A percentile compares a stretch with the other conserved stretches of the same genome.
These are phyloP conservation scores for Cyberlindnera meyerae DNA, from an alignment of 805 yeast genomes.

Conservation along the genomic window DNA sequence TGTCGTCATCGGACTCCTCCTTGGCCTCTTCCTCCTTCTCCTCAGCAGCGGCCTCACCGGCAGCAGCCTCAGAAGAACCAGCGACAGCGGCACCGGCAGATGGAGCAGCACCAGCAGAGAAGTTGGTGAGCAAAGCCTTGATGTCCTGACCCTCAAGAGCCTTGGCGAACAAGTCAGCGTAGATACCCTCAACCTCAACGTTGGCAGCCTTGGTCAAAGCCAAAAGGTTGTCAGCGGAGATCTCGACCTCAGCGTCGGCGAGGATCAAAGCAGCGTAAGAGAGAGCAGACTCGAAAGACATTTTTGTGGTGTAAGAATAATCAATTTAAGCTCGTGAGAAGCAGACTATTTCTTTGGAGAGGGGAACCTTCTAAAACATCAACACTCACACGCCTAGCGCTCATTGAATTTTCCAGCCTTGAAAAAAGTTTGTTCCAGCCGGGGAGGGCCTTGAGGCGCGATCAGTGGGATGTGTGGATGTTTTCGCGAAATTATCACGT, in stretches of 20 bases:
- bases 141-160: slow-evolving; percentile 81
- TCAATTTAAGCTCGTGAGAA: slow-evolving; percentile 27
- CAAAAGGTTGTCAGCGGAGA: slow-evolving; percentile 77
- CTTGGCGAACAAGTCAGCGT: slow-evolving; percentile 87
- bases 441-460: slow-evolving; percentile 1
- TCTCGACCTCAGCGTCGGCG: slow-evolving; percentile 88
- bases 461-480: slow-evolving; percentile 9
- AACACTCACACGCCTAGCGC: too few species aligned
- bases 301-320: slow-evolving; percentile 32
- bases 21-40: slow-evolving; percentile 52
- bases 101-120: slow-evolving; percentile 71
- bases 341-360: slow-evolving; percentile 29
- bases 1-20: slow-evolving; percentile 68
- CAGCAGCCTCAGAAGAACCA: slow-evolving; percentile 56
- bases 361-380: too few species aligned
- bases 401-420: slow-evolving; percentile 1
- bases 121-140: slow-evolving; percentile 68
- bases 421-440: slow-evolving; percentile 7
- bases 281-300: slow-evolving; percentile 76
- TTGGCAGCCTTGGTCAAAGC: slow-evolving; percentile 79
- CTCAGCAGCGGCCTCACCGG: slow-evolving; percentile 60
- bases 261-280: slow-evolving; percentile 92
- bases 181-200: slow-evolving; percentile 72
- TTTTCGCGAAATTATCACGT: slow-evolving; percentile 4
- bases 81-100: slow-evolving; percentile 67